Conservation (phyloP, 257 asterid species). For the Solanum piurae region DNA sequence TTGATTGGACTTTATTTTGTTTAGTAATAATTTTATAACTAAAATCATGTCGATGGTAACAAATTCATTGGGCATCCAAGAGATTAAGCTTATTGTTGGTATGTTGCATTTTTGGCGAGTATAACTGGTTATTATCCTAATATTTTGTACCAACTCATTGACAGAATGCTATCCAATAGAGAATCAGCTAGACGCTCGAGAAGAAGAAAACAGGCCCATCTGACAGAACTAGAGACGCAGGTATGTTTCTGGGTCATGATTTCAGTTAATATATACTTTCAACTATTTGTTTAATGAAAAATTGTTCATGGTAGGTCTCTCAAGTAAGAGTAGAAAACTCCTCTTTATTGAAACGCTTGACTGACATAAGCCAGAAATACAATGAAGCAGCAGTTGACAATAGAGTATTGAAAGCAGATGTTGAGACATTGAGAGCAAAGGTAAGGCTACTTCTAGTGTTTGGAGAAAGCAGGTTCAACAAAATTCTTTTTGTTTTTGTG, state of each 20-base stretch:
- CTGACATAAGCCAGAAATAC: slow-evolving; percentile 60
- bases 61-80: neutral
- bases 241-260: slow-evolving; percentile 17
- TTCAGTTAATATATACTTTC: neutral
- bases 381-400: slow-evolving; percentile 68
- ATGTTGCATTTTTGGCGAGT: neutral
- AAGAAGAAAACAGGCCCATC: slow-evolving; percentile 91
- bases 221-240: slow-evolving; percentile 90
- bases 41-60: neutral
- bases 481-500: neutral
- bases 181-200: slow-evolving; percentile 99
- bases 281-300: neutral
- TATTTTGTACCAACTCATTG: neutral
- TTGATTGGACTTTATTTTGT: neutral
- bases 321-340: slow-evolving; percentile 71
- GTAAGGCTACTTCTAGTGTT: slow-evolving; percentile 8
- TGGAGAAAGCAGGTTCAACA: neutral
- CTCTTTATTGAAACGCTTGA: slow-evolving; percentile 46
- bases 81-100: neutral
- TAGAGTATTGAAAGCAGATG: slow-evolving; percentile 71
- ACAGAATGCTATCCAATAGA: slow-evolving; percentile 97
- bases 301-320: slow-evolving; percentile 46
- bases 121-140: neutral
- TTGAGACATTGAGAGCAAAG: slow-evolving; percentile 70
- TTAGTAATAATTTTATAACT: neutral